Percentiles rank a stretch among this genome's conserved stretches.
phyloP scores from a whole-genome alignment of 148 eudicot species.

The Rhododendron williamsianum region DNA sequence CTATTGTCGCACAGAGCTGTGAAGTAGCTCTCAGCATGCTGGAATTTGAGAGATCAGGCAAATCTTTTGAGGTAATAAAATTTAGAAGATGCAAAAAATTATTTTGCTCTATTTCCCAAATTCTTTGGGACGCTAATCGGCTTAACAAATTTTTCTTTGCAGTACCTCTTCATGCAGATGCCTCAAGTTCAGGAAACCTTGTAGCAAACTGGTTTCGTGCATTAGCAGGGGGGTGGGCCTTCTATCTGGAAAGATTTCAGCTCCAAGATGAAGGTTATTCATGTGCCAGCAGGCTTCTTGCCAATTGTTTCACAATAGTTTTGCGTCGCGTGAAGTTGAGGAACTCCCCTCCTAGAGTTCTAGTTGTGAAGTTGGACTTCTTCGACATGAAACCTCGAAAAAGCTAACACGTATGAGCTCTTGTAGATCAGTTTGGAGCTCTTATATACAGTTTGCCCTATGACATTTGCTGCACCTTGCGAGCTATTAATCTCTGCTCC shows the following conservation, averaged over 20 bases:
- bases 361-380: background rate
- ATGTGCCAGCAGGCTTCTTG: background rate
- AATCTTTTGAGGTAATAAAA: constrained; percentile 91
- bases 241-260: background rate
- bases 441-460: background rate
- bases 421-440: background rate
- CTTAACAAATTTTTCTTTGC: constrained; percentile 23
- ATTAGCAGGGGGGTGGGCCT: background rate
- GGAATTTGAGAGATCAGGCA: constrained; percentile 80
- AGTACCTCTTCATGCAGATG: constrained; percentile 64
- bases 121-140: background rate
- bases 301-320: background rate
- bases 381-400: background rate
- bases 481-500: background rate
- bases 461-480: background rate
- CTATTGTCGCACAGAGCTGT: constrained; percentile 95
- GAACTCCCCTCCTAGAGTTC: background rate
- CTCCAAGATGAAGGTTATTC: background rate
- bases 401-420: background rate
- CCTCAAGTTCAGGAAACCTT: constrained; percentile 37
- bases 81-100: background rate
- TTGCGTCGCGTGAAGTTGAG: background rate
- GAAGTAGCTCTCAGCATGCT: constrained; percentile 99
- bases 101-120: background rate
- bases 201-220: background rate